Conservation (phyloP, 1,139 yeast species). For the Suhomyces panamericanus region DNA sequence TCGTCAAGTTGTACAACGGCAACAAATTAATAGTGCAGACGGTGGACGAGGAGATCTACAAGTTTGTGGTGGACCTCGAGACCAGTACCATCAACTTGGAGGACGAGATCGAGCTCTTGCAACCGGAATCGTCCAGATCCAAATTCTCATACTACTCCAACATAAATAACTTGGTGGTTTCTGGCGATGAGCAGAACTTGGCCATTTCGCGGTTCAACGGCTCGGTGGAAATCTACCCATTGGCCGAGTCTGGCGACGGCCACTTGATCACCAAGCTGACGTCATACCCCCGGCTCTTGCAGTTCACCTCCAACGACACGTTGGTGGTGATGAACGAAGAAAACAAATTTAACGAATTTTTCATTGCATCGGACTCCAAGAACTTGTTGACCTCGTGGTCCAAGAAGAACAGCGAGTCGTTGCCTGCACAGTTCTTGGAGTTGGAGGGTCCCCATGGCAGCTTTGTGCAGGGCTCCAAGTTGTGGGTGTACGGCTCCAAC, state of each 20-base stretch:
- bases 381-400: conserved; percentile 75
- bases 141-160: conserved; percentile 39
- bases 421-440: conserved; percentile 65
- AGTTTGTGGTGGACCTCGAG: conserved; percentile 41
- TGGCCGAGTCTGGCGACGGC: conserved; percentile 16
- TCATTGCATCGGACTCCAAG: conserved; percentile 19
- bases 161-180: conserved; percentile 53
- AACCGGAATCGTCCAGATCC: conserved; percentile 20
- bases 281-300: conserved; percentile 61
- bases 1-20: conserved; percentile 47
- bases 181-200: conserved; percentile 43
- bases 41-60: conserved; percentile 63
- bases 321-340: conserved; percentile 72
- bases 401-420: conserved; percentile 65
- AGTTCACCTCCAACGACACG: conserved; percentile 52
- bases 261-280: conserved; percentile 51
- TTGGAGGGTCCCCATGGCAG: conserved; percentile 72
- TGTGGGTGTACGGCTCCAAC: conserved; percentile 87
- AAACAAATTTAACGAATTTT: conserved; percentile 70
- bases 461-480: conserved; percentile 43
- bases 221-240: conserved; percentile 53
- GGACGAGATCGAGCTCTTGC: conserved; percentile 45
- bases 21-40: conserved; percentile 55
- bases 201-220: conserved; percentile 68
- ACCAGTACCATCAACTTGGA: conserved; percentile 28